Evolutionary conservation across 2,329 filamentous ascomycete species (phyloP).

Genomic region (Torrubiellomyces zombiae): DNA sequence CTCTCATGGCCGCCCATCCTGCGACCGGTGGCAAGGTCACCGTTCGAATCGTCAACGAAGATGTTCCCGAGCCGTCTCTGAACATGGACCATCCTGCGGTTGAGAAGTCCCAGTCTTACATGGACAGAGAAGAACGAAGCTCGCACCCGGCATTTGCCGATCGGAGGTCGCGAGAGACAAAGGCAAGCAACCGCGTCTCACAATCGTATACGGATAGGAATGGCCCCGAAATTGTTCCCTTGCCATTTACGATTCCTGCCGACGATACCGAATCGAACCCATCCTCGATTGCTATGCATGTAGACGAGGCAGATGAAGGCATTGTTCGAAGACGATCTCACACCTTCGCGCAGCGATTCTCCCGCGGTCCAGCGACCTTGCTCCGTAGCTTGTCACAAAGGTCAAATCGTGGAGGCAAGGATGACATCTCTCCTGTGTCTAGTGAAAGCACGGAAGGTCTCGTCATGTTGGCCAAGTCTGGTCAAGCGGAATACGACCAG

Average conservation of each 20-base stretch:
- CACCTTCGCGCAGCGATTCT: slow-evolving; percentile 32
- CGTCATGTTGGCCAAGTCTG: slow-evolving; percentile 16
- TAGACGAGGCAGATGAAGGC: slow-evolving; percentile 43
- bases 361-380: slow-evolving; percentile 27
- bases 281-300: slow-evolving; percentile 56
- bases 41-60: slow-evolving; percentile 34
- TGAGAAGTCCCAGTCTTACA: too few species aligned
- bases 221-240: slow-evolving; percentile 37
- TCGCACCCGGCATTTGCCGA: too few species aligned
- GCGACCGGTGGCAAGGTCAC: slow-evolving; percentile 30
- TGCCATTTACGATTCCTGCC: slow-evolving; percentile 46
- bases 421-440: slow-evolving; percentile 6
- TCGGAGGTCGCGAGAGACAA: slow-evolving; percentile 9
- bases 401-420: slow-evolving; percentile 7
- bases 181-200: slow-evolving; percentile 5
- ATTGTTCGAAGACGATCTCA: too few species aligned
- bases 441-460: slow-evolving; percentile 30
- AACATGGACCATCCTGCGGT: too few species aligned
- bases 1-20: slow-evolving; percentile 24
- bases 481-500: slow-evolving; percentile 22
- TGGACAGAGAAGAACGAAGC: too few species aligned
- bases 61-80: slow-evolving; percentile 19
- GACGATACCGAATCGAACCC: slow-evolving; percentile 23
- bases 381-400: slow-evolving; percentile 26
- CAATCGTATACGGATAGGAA: slow-evolving; percentile 14